Evolutionary conservation across 495 filamentous ascomycete species (phyloP), one percentile per base, ranked within the genome.

Genomic region (Cudoniella acicularis): DNA sequence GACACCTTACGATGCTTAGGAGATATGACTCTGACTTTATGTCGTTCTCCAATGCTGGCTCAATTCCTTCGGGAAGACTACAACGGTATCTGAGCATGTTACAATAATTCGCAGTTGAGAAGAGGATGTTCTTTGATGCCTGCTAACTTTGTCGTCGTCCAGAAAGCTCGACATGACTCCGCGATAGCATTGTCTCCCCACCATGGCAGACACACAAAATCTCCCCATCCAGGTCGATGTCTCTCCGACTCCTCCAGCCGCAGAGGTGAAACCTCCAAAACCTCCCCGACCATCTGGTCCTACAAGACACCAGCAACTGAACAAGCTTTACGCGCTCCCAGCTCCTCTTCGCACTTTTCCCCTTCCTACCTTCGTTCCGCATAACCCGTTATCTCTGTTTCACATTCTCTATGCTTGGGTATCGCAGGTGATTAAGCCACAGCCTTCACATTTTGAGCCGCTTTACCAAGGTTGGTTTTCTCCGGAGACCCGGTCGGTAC

Each of bases 31-130:
- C 80, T 87, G 83, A 87, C 85, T 88, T 90, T 85, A 83, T 77
- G 75, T 84, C 75, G 78, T 82, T 83, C 77, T 77, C 82, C 88
- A 68, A 78, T 96, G 91, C 81, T 79, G 76, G 83, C 79, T 77
- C 75, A 73, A 82, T 83, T 80, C 71, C 56, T 69, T 48, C 30
- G 62, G 61, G 83, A 80, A 88, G 91, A 96, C 92, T 96, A 96
- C 92, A 95, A 96, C 92, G 92, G 92, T 96, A 96, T 96, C 92
- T 96, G 92, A 96, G 83, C 80, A 79, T 75, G 75, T 64, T 56
- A 64, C 67, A 52, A 26, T 21, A 47, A 17, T 21, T 21, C 6
- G 16, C 43, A 21, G 17, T 17, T 47, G 20, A 47, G 16, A 17
- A 47, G 43, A 47, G 4, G 20, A 47, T 4, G 3, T 36, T 20